Percentiles rank a stretch among this genome's conserved stretches.
Evolutionary conservation across 495 filamentous ascomycete genomes (phyloP).

Genomic region (Aspergillus bertholletiae): DNA sequence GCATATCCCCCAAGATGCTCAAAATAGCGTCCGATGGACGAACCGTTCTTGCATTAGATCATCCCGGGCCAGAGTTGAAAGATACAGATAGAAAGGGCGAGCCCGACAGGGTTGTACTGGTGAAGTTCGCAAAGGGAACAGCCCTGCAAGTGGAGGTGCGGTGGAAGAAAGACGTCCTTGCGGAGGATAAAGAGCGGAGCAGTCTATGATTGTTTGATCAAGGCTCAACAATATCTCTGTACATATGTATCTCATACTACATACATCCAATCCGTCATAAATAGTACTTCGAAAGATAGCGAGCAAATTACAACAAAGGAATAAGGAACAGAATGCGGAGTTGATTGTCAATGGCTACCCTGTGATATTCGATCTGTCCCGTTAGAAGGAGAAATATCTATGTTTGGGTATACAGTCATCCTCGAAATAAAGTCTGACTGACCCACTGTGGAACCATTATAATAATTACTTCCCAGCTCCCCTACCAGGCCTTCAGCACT

Average conservation of each 20-base stretch:
- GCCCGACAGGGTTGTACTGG: slow-evolving; percentile 66
- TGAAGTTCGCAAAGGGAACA: slow-evolving; percentile 57
- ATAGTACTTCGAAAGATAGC: neutral
- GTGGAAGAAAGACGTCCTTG: slow-evolving; percentile 47
- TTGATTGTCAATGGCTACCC: no score
- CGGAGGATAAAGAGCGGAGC: slow-evolving; percentile 24
- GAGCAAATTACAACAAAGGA: neutral
- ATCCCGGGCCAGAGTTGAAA: slow-evolving; percentile 68
- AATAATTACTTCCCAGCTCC: no score
- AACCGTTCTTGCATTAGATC: slow-evolving; percentile 63
- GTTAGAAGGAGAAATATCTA: no score
- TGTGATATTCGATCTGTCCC: no score
- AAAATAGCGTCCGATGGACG: slow-evolving; percentile 54
- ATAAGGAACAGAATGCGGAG: neutral
- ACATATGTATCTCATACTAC: no score
- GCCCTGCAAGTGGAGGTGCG: slow-evolving; percentile 53
- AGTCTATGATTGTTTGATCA: slow-evolving; percentile 24
- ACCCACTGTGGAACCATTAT: no score
- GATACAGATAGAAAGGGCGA: slow-evolving; percentile 63
- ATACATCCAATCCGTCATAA: neutral
- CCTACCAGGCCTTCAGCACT: no score
- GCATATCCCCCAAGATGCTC: slow-evolving; percentile 65
- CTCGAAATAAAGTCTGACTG: no score
- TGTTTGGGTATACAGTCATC: no score
- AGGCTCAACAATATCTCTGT: no score